These are phyloP conservation scores for Populus hybrid DNA, from an alignment of 441 rosid species.

Conservation along the genomic window DNA sequence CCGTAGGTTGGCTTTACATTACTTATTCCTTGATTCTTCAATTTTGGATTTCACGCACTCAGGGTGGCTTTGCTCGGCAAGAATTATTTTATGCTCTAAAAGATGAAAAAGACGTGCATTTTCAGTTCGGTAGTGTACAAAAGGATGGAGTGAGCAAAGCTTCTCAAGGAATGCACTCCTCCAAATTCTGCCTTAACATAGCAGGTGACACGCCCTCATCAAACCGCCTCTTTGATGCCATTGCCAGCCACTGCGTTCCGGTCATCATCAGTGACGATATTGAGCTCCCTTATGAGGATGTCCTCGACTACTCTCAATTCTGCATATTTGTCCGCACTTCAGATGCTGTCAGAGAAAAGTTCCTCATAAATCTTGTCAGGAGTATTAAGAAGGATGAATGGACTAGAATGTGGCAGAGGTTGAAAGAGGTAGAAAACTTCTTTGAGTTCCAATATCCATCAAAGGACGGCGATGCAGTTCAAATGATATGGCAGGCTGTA, in stretches of 20 bases:
- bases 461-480: slow-evolving; percentile 73
- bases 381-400: slow-evolving; percentile 71
- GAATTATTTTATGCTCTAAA: slow-evolving; percentile 77
- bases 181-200: slow-evolving; percentile 93
- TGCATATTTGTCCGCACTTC: slow-evolving; percentile 76
- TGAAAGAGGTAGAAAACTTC: slow-evolving; percentile 57
- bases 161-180: slow-evolving; percentile 72
- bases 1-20: neutral
- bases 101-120: slow-evolving; percentile 87
- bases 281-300: slow-evolving; percentile 91
- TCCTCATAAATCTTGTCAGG: slow-evolving; percentile 60
- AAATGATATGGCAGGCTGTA: slow-evolving; percentile 91
- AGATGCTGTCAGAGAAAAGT: slow-evolving; percentile 72
- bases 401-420: slow-evolving; percentile 68
- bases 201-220: slow-evolving; percentile 99
- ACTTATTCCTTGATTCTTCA: neutral
- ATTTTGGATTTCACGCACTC: slow-evolving; percentile 13
- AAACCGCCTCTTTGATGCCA: slow-evolving; percentile 91
- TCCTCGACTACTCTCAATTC: slow-evolving; percentile 87
- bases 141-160: slow-evolving; percentile 71
- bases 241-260: slow-evolving; percentile 95
- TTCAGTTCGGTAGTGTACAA: slow-evolving; percentile 80
- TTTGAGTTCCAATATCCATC: slow-evolving; percentile 80
- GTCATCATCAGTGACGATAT: slow-evolving; percentile 93
- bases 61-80: slow-evolving; percentile 89